Conservation (phyloP, 2,329 filamentous ascomycete species). For the Penicillium brasilianum region DNA sequence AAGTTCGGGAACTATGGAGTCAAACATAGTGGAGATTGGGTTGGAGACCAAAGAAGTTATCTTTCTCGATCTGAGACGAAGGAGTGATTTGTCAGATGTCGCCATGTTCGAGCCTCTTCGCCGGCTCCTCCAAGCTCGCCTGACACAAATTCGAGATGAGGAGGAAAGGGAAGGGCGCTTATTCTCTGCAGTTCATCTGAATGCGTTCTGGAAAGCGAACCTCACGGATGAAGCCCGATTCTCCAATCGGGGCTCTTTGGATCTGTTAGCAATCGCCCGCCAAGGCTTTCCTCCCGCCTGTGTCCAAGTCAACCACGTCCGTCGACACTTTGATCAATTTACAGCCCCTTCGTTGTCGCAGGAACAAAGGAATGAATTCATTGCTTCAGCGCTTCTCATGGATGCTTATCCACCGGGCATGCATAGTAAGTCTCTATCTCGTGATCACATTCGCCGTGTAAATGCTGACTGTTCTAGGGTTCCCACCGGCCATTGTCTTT, state of each 20-base stretch:
- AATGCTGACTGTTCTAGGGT: neutral
- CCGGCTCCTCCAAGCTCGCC: constrained; percentile 13
- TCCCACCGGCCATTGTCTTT: neutral
- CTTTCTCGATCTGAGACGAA: constrained; percentile 21
- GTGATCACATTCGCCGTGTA: neutral
- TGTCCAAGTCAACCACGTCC: neutral
- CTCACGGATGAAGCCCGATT: neutral
- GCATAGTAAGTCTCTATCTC: constrained; percentile 21
- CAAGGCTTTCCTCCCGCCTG: constrained; percentile 8
- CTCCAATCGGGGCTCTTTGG: neutral
- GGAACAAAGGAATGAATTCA: constrained; percentile 2
- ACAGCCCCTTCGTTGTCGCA: neutral
- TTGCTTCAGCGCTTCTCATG: constrained; percentile 28
- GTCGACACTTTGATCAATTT: constrained; percentile 9
- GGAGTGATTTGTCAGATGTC: constrained; percentile 17
- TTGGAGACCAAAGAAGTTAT: neutral
- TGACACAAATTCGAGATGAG: constrained; percentile 4
- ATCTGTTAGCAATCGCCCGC: constrained; percentile 8
- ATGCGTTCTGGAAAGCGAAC: constrained; percentile 8
- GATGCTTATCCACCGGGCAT: constrained; percentile 31
- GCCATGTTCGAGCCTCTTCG: constrained; percentile 24
- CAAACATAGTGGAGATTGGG: neutral
- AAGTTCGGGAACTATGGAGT: neutral
- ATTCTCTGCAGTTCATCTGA: constrained; percentile 24
- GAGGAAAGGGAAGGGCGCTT: neutral